These are phyloP conservation scores for Haplosporangium sp. DNA, from an alignment of 371 early-diverging fungal genomes.

Conservation along the genomic window DNA sequence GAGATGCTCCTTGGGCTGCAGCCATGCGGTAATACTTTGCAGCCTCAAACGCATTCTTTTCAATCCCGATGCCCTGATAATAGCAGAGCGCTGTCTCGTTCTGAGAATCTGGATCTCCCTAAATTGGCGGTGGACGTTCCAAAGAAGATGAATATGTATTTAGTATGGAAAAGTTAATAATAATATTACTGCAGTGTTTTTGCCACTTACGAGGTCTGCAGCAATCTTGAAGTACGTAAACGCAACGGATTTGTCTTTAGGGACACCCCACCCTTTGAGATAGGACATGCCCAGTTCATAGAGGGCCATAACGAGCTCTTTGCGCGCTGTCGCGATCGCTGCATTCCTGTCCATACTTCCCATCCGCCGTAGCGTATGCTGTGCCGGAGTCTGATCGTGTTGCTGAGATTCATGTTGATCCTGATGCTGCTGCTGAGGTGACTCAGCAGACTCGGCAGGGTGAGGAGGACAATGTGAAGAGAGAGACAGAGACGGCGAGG, in stretches of 20 bases:
- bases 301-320: conserved; percentile 82
- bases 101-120: conserved; percentile 87
- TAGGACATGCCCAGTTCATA: conserved; percentile 89
- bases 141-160: too few species aligned
- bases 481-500: neutral
- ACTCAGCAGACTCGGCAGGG: neutral
- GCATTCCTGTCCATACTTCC: conserved; percentile 39
- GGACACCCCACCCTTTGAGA: conserved; percentile 91
- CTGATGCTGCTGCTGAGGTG: conserved; percentile 18
- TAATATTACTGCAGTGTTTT: neutral
- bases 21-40: conserved; percentile 89
- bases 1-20: conserved; percentile 80
- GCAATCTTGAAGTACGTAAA: conserved; percentile 79
- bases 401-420: conserved; percentile 4
- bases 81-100: conserved; percentile 83
- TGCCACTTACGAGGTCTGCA: conserved; percentile 66
- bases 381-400: neutral
- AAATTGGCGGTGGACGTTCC: neutral
- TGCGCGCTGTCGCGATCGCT: conserved; percentile 48
- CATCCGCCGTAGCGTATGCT: conserved; percentile 35
- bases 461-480: too few species aligned
- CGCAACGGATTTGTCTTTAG: conserved; percentile 68
- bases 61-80: conserved; percentile 82
- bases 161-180: too few species aligned
- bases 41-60: conserved; percentile 78